A percentile compares a stretch with the other conserved stretches of the same genome.
These are phyloP conservation scores for Mycena indigotica DNA, from an alignment of 768 basidiomycete species.

Conservation along the genomic window DNA sequence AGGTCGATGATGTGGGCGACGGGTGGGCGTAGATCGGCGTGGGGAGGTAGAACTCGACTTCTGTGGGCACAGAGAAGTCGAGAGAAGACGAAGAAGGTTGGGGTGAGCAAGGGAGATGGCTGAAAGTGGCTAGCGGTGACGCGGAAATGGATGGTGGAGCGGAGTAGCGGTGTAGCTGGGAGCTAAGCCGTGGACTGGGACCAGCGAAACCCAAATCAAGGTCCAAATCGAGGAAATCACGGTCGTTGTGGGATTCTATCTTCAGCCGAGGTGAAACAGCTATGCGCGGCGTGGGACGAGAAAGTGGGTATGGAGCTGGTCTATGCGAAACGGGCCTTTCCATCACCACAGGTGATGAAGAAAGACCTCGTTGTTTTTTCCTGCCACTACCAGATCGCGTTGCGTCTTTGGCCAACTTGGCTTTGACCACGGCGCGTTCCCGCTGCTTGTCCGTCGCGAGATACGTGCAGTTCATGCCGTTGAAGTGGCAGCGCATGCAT, in stretches of 20 bases:
- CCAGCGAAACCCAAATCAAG: not conserved
- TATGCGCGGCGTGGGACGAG: not conserved
- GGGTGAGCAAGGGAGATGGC: not conserved
- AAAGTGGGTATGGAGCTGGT: not conserved
- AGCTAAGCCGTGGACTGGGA: not conserved
- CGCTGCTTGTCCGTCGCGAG: slow-evolving; percentile 6
- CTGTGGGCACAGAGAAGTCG: not conserved
- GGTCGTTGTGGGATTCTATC: not conserved
- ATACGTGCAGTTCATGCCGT: slow-evolving; percentile 9
- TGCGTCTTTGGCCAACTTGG: not conserved
- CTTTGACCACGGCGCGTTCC: slow-evolving; percentile 1
- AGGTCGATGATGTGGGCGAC: not conserved
- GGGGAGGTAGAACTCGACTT: not conserved
- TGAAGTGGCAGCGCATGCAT: slow-evolving; percentile 10
- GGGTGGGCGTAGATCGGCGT: not conserved
- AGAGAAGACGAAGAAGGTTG: not conserved
- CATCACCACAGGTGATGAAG: not conserved
- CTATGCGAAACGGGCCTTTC: not conserved
- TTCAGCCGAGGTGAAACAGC: not conserved
- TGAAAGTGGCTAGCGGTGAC: not conserved
- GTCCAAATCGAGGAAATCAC: not conserved
- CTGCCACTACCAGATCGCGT: not conserved
- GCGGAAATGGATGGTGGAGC: not conserved
- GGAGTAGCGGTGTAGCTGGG: not conserved
- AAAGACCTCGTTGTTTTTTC: not conserved